These are phyloP conservation scores for Cyclocybe aegerita DNA, from an alignment of 768 basidiomycete genomes.

Conservation along the genomic window DNA sequence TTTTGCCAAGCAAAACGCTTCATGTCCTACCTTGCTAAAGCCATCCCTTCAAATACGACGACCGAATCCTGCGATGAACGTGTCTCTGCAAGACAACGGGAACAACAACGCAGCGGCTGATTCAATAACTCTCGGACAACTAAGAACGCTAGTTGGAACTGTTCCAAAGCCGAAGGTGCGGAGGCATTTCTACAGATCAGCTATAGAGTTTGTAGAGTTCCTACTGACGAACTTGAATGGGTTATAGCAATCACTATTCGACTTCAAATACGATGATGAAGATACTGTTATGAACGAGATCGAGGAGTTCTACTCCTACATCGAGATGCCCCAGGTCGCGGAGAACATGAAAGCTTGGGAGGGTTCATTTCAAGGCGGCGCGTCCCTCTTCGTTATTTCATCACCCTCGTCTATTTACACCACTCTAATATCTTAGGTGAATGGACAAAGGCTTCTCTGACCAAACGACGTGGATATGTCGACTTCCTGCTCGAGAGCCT, in stretches of 20 bases:
- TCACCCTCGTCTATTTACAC: slow-evolving; percentile 1
- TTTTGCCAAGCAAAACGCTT: no score
- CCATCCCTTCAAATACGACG: neutral
- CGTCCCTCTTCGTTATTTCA: slow-evolving; percentile 19
- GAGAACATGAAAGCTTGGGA: slow-evolving; percentile 90
- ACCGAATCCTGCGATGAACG: slow-evolving; percentile 9
- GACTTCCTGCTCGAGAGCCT: slow-evolving; percentile 83
- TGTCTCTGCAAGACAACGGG: slow-evolving; percentile 13
- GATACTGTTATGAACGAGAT: slow-evolving; percentile 95
- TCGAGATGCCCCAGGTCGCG: slow-evolving; percentile 88
- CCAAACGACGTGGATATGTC: slow-evolving; percentile 69
- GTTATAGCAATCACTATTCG: slow-evolving; percentile 78
- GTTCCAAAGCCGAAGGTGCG: slow-evolving; percentile 76
- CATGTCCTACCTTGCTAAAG: neutral
- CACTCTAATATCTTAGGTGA: slow-evolving; percentile 34
- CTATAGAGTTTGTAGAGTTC: neutral
- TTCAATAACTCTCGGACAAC: slow-evolving; percentile 80
- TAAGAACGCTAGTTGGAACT: slow-evolving; percentile 69
- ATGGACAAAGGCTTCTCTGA: slow-evolving; percentile 71
- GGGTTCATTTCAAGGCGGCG: slow-evolving; percentile 78
- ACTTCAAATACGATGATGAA: slow-evolving; percentile 95
- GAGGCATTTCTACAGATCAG: slow-evolving; percentile 3
- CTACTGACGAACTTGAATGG: neutral
- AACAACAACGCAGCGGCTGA: slow-evolving; percentile 29
- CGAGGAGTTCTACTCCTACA: slow-evolving; percentile 97